Conservation (phyloP, 495 filamentous ascomycete species). For the Xanthoparmelia taractica region DNA sequence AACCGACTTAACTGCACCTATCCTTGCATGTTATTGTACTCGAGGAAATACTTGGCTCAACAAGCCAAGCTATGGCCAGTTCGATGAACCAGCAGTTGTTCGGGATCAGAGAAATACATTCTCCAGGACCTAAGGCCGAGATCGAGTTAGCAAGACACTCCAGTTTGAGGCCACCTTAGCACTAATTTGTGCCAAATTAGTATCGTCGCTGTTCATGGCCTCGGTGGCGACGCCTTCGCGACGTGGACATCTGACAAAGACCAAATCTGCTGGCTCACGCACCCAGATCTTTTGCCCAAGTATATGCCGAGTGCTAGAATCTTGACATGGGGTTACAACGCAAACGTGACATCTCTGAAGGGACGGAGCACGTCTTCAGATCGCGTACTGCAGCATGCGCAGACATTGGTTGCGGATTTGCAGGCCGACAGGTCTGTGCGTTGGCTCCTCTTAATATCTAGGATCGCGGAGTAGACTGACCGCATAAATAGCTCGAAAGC, state of each 20-base stretch:
- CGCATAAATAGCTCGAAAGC: slow-evolving; percentile 22
- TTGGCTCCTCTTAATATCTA: neutral
- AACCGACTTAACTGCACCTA: neutral
- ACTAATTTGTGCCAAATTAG: slow-evolving; percentile 17
- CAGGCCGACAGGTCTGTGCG: slow-evolving; percentile 20
- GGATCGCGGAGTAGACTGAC: no score
- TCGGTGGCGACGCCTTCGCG: slow-evolving; percentile 32
- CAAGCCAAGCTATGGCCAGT: neutral
- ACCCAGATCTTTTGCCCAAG: slow-evolving; percentile 27
- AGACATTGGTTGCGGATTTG: slow-evolving; percentile 30
- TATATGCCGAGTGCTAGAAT: slow-evolving; percentile 28
- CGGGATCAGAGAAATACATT: slow-evolving; percentile 12
- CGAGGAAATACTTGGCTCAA: neutral
- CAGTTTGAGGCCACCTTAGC: neutral
- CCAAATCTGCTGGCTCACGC: slow-evolving; percentile 26
- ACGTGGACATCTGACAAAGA: slow-evolving; percentile 29
- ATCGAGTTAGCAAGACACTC: slow-evolving; percentile 3
- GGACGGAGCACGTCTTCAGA: slow-evolving; percentile 25
- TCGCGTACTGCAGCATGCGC: slow-evolving; percentile 31
- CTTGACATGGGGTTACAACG: slow-evolving; percentile 30
- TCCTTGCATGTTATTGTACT: neutral
- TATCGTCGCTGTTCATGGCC: slow-evolving; percentile 40
- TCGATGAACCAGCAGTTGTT: slow-evolving; percentile 3
- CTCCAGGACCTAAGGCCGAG: neutral
- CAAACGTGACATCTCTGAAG: slow-evolving; percentile 23